Evolutionary conservation across 2,329 filamentous ascomycete species (phyloP), one percentile per base, ranked within the genome.

Genomic region (Trichoderma gracile): DNA sequence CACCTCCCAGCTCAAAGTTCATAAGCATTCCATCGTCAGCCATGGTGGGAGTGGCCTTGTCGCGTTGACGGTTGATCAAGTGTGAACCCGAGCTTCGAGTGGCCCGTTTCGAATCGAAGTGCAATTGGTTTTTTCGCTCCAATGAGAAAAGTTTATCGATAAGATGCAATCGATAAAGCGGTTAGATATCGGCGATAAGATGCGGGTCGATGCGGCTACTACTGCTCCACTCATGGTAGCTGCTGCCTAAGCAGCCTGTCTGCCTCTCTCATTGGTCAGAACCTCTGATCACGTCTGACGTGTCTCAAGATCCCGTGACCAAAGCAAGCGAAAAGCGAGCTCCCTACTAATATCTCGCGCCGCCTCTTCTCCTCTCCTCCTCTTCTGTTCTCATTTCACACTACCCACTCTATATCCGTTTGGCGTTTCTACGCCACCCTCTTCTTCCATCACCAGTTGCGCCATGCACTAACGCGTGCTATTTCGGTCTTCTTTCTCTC

Each of bases 1-100:
- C 84, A 66, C 91, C 87, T 30, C 86, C 84, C 64, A 97, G 81
- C 71, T 92, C 88, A 75, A 98, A 97, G 72, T 98, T 98, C 74
- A 98, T 82, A 64, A 97, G 85, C 86, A 99, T 90, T 70, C 93
- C 93, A 87, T 96, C 91, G 81, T 98, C 93, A 58, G 91, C 91
- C 93, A 98, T 97, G 66, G 50, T 68, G 45, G 25, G 23, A 52
- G 52, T 17, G 49, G 56, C 40, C 14, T 57, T 40, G 52, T 50
- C 30, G 46, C 21, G 12, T 30, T 63, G 42, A 45, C 23, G 33
- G 30, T 52, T 43, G 27, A 50, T 27, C 45, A 38, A 14, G 55
- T 59, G 61, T 65, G 64, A 65, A 65, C 67, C 50, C 54, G 10
- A 47, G 23, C 25, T 42, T 58, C 49, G 53, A 33, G 33, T 64